Conservation (phyloP, 352 stramenopile species). For the Phytophthora syringae region DNA sequence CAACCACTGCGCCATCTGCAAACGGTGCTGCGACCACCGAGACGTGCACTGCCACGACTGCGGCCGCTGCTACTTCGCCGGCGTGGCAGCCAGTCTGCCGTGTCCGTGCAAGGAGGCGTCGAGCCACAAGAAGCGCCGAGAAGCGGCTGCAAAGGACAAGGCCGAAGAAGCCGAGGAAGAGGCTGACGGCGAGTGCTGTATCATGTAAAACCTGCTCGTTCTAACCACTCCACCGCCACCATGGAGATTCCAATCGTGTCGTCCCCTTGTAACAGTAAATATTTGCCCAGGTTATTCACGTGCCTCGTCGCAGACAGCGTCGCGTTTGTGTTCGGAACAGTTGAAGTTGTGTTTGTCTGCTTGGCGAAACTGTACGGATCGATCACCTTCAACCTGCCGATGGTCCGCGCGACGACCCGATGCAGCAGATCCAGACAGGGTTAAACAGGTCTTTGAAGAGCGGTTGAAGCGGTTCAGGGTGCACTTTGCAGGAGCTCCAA, state of each 20-base stretch:
- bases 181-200: constrained; percentile 79
- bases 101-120: constrained; percentile 80
- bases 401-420: neutral
- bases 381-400: constrained; percentile 2
- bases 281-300: constrained; percentile 3
- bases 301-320: constrained; percentile 25
- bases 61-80: constrained; percentile 86
- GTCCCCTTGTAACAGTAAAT: constrained; percentile 34
- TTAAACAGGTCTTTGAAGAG: neutral
- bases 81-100: constrained; percentile 74
- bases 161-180: constrained; percentile 63
- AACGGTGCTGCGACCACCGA: constrained; percentile 86
- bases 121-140: constrained; percentile 61
- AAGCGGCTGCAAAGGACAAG: constrained; percentile 45
- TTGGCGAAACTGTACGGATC: constrained; percentile 18
- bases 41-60: constrained; percentile 87
- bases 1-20: constrained; percentile 89
- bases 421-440: constrained; percentile 26
- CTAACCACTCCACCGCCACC: constrained; percentile 18
- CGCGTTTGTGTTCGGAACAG: constrained; percentile 12
- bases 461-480: constrained; percentile 3
- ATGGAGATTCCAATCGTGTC: constrained; percentile 27
- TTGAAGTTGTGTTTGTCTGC: constrained; percentile 26
- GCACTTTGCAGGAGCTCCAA: neutral
- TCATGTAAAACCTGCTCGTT: constrained; percentile 63